Evolutionary conservation across 768 basidiomycete genomes (phyloP).

Genomic region (Termitomyces sp.): DNA sequence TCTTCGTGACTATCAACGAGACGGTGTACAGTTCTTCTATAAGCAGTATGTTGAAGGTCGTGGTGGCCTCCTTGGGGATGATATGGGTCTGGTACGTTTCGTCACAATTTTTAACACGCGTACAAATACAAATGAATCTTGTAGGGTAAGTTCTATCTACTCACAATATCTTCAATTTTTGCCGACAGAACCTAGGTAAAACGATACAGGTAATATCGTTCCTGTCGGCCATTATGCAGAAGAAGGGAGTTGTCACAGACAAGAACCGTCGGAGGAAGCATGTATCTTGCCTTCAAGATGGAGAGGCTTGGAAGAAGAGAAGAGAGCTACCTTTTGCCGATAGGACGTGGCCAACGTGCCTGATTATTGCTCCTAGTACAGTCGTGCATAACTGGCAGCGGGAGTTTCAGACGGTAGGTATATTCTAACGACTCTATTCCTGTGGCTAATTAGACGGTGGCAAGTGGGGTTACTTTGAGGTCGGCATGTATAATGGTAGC

Average conservation of each 20-base stretch:
- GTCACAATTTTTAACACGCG: not conserved
- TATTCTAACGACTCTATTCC: not conserved
- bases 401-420: constrained; percentile 74
- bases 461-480: constrained; percentile 95
- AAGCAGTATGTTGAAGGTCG: constrained; percentile 60
- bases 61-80: constrained; percentile 90
- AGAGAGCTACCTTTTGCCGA: constrained; percentile 64
- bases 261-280: constrained; percentile 61
- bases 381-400: constrained; percentile 89
- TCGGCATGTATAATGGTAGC: constrained; percentile 64
- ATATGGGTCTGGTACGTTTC: constrained; percentile 78
- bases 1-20: constrained; percentile 88
- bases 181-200: constrained; percentile 55
- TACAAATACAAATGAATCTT: not conserved
- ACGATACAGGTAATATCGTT: constrained; percentile 93
- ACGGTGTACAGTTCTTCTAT: constrained; percentile 84
- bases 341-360: constrained; percentile 78
- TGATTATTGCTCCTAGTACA: constrained; percentile 85
- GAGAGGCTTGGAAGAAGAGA: constrained; percentile 47
- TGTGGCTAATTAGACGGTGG: constrained; percentile 2
- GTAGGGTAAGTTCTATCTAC: constrained; percentile 23
- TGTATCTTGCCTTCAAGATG: constrained; percentile 67
- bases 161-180: not conserved
- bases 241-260: constrained; percentile 66
- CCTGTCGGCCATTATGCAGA: constrained; percentile 89